phyloP scores from a whole-genome alignment of 768 basidiomycete species.

The Suillus subalutaceus region DNA sequence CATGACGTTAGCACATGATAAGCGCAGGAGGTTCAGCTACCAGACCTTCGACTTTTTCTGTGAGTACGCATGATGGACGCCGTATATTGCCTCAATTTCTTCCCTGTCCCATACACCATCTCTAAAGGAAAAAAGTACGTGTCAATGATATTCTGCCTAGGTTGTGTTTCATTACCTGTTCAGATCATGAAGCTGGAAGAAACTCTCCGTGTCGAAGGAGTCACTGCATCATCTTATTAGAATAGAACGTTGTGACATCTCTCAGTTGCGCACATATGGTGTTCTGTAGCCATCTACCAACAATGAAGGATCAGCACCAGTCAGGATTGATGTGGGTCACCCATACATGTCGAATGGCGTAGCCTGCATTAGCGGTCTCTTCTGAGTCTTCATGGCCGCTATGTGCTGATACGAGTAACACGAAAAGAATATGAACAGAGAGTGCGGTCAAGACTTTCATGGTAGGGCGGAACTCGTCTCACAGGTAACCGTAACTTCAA shows the following conservation, averaged over 20 bases:
- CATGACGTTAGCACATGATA: slow-evolving; percentile 1
- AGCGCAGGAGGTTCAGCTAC: not conserved
- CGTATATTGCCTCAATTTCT: slow-evolving; percentile 96
- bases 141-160: not conserved
- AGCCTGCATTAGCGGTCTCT: slow-evolving; percentile 59
- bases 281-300: slow-evolving; percentile 82
- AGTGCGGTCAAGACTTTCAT: slow-evolving; percentile 55
- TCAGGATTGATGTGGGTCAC: slow-evolving; percentile 10
- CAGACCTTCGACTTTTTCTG: slow-evolving; percentile 76
- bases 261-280: slow-evolving; percentile 66
- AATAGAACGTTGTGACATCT: not conserved
- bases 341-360: slow-evolving; percentile 91
- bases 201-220: slow-evolving; percentile 81
- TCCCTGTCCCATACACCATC: slow-evolving; percentile 82
- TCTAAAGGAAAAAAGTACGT: slow-evolving; percentile 36
- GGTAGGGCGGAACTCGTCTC: slow-evolving; percentile 14
- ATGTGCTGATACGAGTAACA: slow-evolving; percentile 49
- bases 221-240: slow-evolving; percentile 51
- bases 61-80: slow-evolving; percentile 90
- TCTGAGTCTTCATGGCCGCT: slow-evolving; percentile 58
- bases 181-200: slow-evolving; percentile 95
- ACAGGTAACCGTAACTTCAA: not conserved
- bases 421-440: slow-evolving; percentile 40
- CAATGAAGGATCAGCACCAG: slow-evolving; percentile 20
- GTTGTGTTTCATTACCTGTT: slow-evolving; percentile 56